Conservation (phyloP, 768 basidiomycete genomes). For the Coprinopsis sp. region DNA sequence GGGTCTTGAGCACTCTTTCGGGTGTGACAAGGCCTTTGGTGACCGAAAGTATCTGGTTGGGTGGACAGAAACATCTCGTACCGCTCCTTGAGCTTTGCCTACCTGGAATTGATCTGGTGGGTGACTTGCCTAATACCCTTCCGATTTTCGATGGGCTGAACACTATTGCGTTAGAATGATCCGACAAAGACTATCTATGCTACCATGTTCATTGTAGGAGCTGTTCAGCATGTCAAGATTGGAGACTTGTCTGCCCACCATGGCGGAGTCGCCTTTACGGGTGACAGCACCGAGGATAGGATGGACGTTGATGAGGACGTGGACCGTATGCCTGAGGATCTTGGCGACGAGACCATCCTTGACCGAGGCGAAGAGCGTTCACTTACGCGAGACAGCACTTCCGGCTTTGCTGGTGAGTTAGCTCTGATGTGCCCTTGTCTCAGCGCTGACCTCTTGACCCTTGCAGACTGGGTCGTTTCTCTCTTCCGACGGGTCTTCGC, state of each 20-base stretch:
- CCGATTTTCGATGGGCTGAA: conserved; percentile 1
- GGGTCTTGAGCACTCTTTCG: conserved; percentile 80
- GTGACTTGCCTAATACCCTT: conserved; percentile 17
- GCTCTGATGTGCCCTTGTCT: neutral
- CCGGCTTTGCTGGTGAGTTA: conserved; percentile 64
- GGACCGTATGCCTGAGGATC: conserved; percentile 48
- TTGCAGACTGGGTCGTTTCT: conserved; percentile 72
- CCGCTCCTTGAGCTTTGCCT: conserved; percentile 85
- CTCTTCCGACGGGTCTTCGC: conserved; percentile 75
- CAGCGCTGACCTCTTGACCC: neutral
- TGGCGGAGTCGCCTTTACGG: conserved; percentile 49
- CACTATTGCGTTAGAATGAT: conserved; percentile 52
- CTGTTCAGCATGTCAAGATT: conserved; percentile 71
- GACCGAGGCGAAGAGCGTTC: conserved; percentile 66
- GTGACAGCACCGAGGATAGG: conserved; percentile 47
- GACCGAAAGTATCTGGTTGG: conserved; percentile 72
- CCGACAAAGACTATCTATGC: conserved; percentile 76
- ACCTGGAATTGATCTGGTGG: conserved; percentile 86
- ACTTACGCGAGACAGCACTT: conserved; percentile 72
- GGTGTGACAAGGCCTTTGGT: conserved; percentile 73
- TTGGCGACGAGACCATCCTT: conserved; percentile 35
- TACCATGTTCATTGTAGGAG: conserved; percentile 71
- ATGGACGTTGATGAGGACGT: conserved; percentile 48
- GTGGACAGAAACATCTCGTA: conserved; percentile 84
- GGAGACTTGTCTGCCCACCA: conserved; percentile 68